phyloP scores from a whole-genome alignment of 2,329 filamentous ascomycete species.

The Bisporella sp. region DNA sequence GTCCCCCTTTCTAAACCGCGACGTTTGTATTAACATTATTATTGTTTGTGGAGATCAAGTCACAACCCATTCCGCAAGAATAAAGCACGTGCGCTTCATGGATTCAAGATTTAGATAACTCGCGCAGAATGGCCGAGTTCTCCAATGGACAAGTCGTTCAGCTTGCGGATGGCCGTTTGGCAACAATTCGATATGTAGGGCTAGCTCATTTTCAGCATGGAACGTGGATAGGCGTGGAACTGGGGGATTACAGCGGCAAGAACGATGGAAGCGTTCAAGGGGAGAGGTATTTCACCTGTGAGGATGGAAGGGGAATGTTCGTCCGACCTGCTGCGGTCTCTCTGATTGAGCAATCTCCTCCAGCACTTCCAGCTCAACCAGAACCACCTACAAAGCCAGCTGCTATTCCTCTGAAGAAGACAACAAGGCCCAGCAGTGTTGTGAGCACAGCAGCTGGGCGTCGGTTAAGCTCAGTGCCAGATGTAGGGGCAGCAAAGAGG shows the following conservation, averaged over 20 bases:
- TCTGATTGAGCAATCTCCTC: constrained; percentile 43
- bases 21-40: too few species aligned
- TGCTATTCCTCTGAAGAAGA: constrained; percentile 26
- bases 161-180: constrained; percentile 69
- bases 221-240: constrained; percentile 84
- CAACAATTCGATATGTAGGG: constrained; percentile 75
- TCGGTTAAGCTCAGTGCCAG: constrained; percentile 38
- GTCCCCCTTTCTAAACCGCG: too few species aligned
- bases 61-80: too few species aligned
- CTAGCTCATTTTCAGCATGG: constrained; percentile 72
- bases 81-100: too few species aligned
- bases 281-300: constrained; percentile 82
- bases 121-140: constrained; percentile 46
- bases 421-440: constrained; percentile 39
- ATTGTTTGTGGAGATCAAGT: too few species aligned
- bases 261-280: constrained; percentile 91
- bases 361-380: constrained; percentile 24
- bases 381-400: constrained; percentile 11
- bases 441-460: constrained; percentile 24
- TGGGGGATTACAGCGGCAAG: constrained; percentile 76
- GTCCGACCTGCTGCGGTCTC: constrained; percentile 65
- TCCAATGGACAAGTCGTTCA: constrained; percentile 46
- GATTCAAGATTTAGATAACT: constrained; percentile 9
- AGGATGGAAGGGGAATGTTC: constrained; percentile 74
- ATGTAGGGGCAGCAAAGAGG: constrained; percentile 51